These are phyloP conservation scores for Candida fluviatilis DNA, from an alignment of 805 yeast genomes.

Conservation along the genomic window DNA sequence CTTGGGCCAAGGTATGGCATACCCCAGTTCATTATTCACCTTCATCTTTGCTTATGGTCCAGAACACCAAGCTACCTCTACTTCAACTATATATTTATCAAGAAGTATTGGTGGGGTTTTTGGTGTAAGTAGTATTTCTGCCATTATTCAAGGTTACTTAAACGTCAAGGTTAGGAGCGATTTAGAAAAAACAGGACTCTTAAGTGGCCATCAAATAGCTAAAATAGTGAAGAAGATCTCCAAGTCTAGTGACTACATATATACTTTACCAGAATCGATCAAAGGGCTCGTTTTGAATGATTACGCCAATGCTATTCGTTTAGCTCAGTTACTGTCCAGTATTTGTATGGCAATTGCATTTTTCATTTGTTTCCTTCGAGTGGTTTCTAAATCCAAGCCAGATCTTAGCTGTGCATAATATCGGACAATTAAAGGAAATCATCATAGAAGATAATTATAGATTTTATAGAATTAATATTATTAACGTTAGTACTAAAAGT, in stretches of 20 bases:
- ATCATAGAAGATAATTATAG: not conserved
- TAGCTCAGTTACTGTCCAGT: slow-evolving; percentile 20
- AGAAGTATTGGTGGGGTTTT: slow-evolving; percentile 39
- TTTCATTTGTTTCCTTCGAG: slow-evolving; percentile 12
- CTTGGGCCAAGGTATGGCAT: slow-evolving; percentile 36
- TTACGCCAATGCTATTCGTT: slow-evolving; percentile 20
- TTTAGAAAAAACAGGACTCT: slow-evolving; percentile 10
- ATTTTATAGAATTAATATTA: no score
- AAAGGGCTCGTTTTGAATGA: slow-evolving; percentile 16
- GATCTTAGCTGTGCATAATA: not conserved
- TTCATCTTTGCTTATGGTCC: slow-evolving; percentile 30
- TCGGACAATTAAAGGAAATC: not conserved
- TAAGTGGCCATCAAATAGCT: slow-evolving; percentile 11
- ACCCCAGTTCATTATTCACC: slow-evolving; percentile 32
- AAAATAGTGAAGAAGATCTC: slow-evolving; percentile 15
- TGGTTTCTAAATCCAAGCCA: slow-evolving; percentile 8
- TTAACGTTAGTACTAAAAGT: no score
- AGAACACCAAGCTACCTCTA: slow-evolving; percentile 34
- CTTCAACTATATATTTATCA: slow-evolving; percentile 34
- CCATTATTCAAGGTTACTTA: slow-evolving; percentile 15
- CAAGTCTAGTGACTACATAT: slow-evolving; percentile 18
- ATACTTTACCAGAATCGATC: slow-evolving; percentile 12
- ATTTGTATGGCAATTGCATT: slow-evolving; percentile 14
- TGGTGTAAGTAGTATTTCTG: slow-evolving; percentile 31
- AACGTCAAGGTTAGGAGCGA: slow-evolving; percentile 11